Evolutionary conservation across 305 asterid genomes (phyloP).

Genomic region (Withania somnifera): DNA sequence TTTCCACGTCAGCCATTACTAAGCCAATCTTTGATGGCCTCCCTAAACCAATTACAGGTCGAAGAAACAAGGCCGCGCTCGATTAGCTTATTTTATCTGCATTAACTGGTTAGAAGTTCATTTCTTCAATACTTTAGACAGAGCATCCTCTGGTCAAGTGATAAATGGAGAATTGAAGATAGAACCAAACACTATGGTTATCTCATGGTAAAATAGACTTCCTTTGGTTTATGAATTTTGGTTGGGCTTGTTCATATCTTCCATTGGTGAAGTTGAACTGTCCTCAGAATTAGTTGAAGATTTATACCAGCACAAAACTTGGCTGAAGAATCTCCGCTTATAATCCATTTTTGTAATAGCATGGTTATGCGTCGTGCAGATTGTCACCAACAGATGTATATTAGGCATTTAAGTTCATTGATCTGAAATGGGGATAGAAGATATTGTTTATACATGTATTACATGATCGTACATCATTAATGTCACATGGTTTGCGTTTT

Average conservation of each 20-base stretch:
- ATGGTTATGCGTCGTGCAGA: background rate
- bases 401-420: background rate
- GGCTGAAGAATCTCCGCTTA: background rate
- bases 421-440: background rate
- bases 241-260: background rate
- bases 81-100: conserved; percentile 29
- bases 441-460: background rate
- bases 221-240: background rate
- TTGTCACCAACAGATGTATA: background rate
- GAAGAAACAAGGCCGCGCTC: conserved; percentile 68
- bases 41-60: conserved; percentile 45
- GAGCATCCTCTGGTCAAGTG: background rate
- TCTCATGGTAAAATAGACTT: background rate
- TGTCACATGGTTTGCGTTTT: background rate
- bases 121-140: background rate
- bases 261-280: background rate
- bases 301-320: background rate
- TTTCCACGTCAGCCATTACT: conserved; percentile 54
- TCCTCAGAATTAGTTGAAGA: background rate
- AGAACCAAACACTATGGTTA: background rate
- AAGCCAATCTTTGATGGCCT: conserved; percentile 79
- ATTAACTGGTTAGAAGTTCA: background rate
- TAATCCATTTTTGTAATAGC: background rate
- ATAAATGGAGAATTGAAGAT: background rate
- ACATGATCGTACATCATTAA: background rate